Conservation (phyloP, 2,329 filamentous ascomycete genomes). For the Calonectria multiphialidica region DNA sequence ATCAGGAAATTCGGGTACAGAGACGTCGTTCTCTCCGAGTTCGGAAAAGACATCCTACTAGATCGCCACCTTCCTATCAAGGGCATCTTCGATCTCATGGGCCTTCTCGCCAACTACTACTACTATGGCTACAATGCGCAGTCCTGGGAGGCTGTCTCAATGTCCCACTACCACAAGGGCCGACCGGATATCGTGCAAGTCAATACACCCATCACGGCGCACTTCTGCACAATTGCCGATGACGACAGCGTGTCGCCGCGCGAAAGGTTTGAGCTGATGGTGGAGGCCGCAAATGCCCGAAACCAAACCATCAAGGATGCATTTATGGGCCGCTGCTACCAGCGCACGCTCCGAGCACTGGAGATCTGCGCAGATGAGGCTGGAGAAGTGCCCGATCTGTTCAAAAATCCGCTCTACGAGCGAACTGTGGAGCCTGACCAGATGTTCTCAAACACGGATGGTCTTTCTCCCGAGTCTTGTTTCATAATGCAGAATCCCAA, state of each 20-base stretch:
- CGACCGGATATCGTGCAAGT: slow-evolving; percentile 30
- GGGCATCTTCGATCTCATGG: slow-evolving; percentile 27
- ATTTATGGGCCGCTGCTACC: slow-evolving; percentile 24
- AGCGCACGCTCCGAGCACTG: slow-evolving; percentile 24
- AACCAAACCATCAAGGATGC: slow-evolving; percentile 30
- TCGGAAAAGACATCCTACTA: slow-evolving; percentile 25
- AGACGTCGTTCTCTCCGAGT: slow-evolving; percentile 23
- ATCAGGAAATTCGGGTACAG: slow-evolving; percentile 23
- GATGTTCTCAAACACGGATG: slow-evolving; percentile 29
- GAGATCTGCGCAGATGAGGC: slow-evolving; percentile 21
- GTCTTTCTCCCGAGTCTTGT: slow-evolving; percentile 30
- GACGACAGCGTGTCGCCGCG: slow-evolving; percentile 13
- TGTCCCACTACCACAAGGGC: slow-evolving; percentile 32
- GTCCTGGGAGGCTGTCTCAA: slow-evolving; percentile 29
- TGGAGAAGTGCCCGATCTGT: slow-evolving; percentile 21
- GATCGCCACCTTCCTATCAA: slow-evolving; percentile 28
- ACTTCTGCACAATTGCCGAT: slow-evolving; percentile 26
- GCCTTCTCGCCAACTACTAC: slow-evolving; percentile 26
- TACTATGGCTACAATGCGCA: slow-evolving; percentile 27
- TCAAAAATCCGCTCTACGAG: slow-evolving; percentile 25
- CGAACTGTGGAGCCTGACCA: slow-evolving; percentile 26
- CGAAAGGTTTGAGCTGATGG: slow-evolving; percentile 17
- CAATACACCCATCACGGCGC: slow-evolving; percentile 16
- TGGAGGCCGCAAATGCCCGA: slow-evolving; percentile 23
- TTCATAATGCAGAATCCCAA: slow-evolving; percentile 31